A percentile compares a stretch with the other conserved stretches of the same genome.
These are phyloP conservation scores for Iris macrosiphon DNA, from an alignment of 106 monocot species.

Conservation along the genomic window DNA sequence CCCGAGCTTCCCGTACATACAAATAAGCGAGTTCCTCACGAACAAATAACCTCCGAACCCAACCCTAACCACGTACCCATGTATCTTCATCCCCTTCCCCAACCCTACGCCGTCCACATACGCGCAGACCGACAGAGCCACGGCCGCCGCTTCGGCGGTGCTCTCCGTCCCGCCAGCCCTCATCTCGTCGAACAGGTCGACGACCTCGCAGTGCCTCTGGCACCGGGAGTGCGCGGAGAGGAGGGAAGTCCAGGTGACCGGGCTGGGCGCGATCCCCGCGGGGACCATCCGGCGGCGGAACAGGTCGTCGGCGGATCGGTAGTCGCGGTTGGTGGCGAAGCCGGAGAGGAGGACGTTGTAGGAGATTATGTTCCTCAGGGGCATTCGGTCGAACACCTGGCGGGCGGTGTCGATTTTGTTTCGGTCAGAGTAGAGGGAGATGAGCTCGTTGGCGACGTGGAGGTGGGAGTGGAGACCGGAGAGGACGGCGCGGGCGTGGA, in stretches of 20 bases:
- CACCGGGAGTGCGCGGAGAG: slow-evolving; percentile 47
- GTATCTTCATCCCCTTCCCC: slow-evolving; percentile 36
- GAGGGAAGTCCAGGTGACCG: slow-evolving; percentile 66
- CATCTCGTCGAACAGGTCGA: slow-evolving; percentile 41
- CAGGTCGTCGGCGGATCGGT: slow-evolving; percentile 4
- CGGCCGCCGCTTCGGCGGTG: slow-evolving; percentile 30
- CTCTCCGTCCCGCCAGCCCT: slow-evolving; percentile 10
- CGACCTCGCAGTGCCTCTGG: slow-evolving; percentile 18
- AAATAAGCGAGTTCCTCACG: slow-evolving; percentile 59
- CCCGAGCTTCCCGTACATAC: slow-evolving; percentile 65
- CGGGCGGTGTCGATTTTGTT: slow-evolving; percentile 26
- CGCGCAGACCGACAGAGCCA: slow-evolving; percentile 48
- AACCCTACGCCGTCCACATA: slow-evolving; percentile 17
- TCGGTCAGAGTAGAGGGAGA: slow-evolving; percentile 30
- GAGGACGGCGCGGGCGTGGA: slow-evolving; percentile 21
- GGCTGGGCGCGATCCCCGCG: slow-evolving; percentile 23
- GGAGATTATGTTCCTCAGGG: slow-evolving; percentile 26
- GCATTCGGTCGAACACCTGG: slow-evolving; percentile 55
- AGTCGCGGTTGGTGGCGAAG: slow-evolving; percentile 20
- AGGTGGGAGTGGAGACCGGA: slow-evolving; percentile 16
- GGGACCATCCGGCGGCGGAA: slow-evolving; percentile 32
- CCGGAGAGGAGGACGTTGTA: slow-evolving; percentile 57
- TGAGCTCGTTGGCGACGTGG: slow-evolving; percentile 32
- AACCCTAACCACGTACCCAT: slow-evolving; percentile 22
- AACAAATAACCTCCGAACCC: slow-evolving; percentile 41